Evolutionary conservation across 768 basidiomycete species (phyloP), one percentile per base, ranked within the genome.

Genomic region (Candolleomyces efflorescens): DNA sequence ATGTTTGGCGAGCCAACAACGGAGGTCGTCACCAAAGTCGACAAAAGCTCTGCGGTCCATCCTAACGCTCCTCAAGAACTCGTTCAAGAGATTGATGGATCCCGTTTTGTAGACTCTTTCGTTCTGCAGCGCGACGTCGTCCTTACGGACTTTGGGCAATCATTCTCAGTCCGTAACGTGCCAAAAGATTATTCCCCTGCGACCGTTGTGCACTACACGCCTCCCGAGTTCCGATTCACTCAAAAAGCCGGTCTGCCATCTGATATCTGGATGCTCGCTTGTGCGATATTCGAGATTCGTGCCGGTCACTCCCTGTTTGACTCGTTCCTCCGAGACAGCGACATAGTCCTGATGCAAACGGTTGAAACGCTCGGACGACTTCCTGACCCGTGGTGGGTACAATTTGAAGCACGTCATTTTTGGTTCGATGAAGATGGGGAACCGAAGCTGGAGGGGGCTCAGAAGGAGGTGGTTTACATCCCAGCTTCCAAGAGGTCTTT

Each of bases 251-350:
- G 67, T 32, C 49, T 69, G 38, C 61, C 58, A 48, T 41, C 77
- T 12, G 76, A 78, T 59, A 60, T 78, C 36, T 78, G 78, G 78
- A 63, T 69, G 3, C 64, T 79, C 18, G 78, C 60, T 56, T 79
- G 78, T 61, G 58, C 69, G 48, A 71, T 78, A 59, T 79, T 75
- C 59, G 71, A 78, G 64, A 74, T 77, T 55, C 71, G 75, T 18
- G 72, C 77, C 24, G 76, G 77, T 3, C 69, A 61, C 39, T 56
- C 77, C 23, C 73, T 78, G 49, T 78, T 78, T 56, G 75, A 76
- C 9, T 20, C 73, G 10, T 74, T 75, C 58, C 57, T 76, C 2
- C 65, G 68, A 12, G 62, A 66, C 55, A 66, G 69, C 41, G 53
- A 36, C 3, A 61, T 64, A 13, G 64, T 77, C 24, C 68, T 75